Evolutionary conservation across 352 stramenopile species (phyloP), one percentile per base, ranked within the genome.

Genomic region (Phytopythium kandeliae): DNA sequence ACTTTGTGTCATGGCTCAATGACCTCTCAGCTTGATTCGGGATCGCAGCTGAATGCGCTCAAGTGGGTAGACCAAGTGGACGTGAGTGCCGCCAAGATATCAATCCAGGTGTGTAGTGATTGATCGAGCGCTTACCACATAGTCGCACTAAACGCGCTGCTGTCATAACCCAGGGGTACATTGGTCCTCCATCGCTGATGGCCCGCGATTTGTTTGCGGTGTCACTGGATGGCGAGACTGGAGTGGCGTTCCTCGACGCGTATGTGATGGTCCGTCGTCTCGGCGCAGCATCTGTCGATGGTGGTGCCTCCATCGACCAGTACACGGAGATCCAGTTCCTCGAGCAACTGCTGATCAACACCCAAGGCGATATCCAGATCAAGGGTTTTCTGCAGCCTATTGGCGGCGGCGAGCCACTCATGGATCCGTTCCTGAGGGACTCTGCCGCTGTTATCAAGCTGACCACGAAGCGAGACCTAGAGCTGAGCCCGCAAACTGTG

Each of bases 291-390:
- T 68, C 71, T 38, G 41, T 50, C 10, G 64, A 67, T 26, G 51
- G 42, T 6, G 44, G 78, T 2, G 26, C 12, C 21, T 56, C 60
- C 2, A 60, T 92, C 46, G 81, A 92, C 50, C 84, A 85, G 43
- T 92, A 78, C 56, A 84, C 81, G 1, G 68, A 78, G 16, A 48
- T 84, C n/a, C 82, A 87, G 42, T 89, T 91, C 51, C 67, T 52
- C 24, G 37, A 43, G 13, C 47, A 57, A 43, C 37, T 87, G 13
- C 53, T 53, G 31, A 60, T 74, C 1, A 45, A 69, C 51, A 67
- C 69, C 6, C 57, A 55, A 13, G 56, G 42, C 36, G 65, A 56
- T 21, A 62, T 54, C 10, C 67, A 63, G 22, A 57, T 85, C 26
- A 53, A 79, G 48, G 74, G 71, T 4, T 83, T 81, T 33, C 40